phyloP scores from a whole-genome alignment of 2,329 filamentous ascomycete species.

The Epichloe elymi region DNA sequence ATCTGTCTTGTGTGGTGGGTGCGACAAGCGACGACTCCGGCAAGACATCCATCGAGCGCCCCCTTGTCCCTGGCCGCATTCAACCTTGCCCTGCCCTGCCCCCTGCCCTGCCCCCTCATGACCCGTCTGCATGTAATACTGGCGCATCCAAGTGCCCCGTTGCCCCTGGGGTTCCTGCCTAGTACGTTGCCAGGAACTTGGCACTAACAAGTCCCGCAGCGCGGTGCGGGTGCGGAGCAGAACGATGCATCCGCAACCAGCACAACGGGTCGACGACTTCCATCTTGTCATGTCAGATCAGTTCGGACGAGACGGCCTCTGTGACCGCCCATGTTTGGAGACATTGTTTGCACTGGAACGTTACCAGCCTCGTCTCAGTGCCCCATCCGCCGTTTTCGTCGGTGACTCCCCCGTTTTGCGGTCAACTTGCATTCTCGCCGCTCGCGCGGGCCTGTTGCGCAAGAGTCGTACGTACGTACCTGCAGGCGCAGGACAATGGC shows the following conservation, averaged over 20 bases:
- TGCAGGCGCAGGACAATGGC: constrained; percentile 6
- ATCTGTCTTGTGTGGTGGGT: background rate
- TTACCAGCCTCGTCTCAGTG: background rate
- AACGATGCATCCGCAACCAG: background rate
- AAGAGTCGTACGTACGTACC: constrained; percentile 5
- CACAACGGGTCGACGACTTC: background rate
- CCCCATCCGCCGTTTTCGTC: constrained; percentile 1
- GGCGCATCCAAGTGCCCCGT: background rate
- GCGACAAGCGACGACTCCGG: too few species aligned
- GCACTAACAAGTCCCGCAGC: background rate
- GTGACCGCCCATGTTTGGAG: background rate
- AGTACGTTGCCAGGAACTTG: background rate
- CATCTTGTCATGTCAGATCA: background rate
- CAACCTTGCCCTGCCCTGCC: too few species aligned
- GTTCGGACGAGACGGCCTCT: background rate
- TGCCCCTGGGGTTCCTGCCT: background rate
- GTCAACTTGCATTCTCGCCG: background rate
- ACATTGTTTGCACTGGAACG: background rate
- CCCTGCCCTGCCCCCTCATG: background rate
- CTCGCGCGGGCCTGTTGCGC: background rate
- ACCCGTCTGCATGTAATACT: background rate
- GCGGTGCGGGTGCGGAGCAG: too few species aligned
- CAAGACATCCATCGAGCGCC: background rate
- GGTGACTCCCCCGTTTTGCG: background rate
- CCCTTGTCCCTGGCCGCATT: background rate